Evolutionary conservation across 257 asterid species (phyloP).

Genomic region (Craterostigma plantagineum): DNA sequence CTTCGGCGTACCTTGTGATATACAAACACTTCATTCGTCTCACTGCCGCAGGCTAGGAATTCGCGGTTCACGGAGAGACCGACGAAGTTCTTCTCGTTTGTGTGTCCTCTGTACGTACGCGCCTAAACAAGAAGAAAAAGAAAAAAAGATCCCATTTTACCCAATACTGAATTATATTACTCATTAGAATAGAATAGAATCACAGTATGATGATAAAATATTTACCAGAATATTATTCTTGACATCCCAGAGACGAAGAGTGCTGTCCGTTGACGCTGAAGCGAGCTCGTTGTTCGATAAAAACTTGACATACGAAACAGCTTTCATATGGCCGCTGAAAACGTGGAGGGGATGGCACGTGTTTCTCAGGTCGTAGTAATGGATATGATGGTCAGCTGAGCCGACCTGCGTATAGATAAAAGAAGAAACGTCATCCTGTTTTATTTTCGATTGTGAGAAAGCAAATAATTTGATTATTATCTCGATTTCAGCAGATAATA

Average conservation of each 20-base stretch:
- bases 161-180: too few species aligned
- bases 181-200: too few species aligned
- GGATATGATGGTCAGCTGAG: slow-evolving; percentile 67
- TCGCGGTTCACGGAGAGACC: slow-evolving; percentile 52
- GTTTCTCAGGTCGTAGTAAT: slow-evolving; percentile 64
- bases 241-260: slow-evolving; percentile 72
- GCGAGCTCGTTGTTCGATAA: slow-evolving; percentile 56
- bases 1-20: slow-evolving; percentile 50
- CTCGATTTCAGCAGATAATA: too few species aligned
- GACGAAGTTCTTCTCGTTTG: slow-evolving; percentile 70
- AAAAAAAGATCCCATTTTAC: not conserved
- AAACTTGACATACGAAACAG: slow-evolving; percentile 73
- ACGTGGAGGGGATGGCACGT: slow-evolving; percentile 40
- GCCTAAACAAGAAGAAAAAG: slow-evolving; percentile 22
- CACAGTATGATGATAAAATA: not conserved
- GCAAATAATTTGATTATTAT: too few species aligned
- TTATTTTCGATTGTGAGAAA: too few species aligned
- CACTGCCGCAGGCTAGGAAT: slow-evolving; percentile 76
- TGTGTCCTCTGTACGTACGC: slow-evolving; percentile 60
- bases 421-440: too few species aligned
- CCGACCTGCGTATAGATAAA: slow-evolving; percentile 35
- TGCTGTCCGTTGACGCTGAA: slow-evolving; percentile 78
- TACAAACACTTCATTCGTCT: slow-evolving; percentile 63
- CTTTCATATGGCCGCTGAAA: slow-evolving; percentile 56
- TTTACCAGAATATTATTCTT: slow-evolving; percentile 41